Conservation (phyloP, 495 filamentous ascomycete species). For the Hyaloscypha finlandica region DNA sequence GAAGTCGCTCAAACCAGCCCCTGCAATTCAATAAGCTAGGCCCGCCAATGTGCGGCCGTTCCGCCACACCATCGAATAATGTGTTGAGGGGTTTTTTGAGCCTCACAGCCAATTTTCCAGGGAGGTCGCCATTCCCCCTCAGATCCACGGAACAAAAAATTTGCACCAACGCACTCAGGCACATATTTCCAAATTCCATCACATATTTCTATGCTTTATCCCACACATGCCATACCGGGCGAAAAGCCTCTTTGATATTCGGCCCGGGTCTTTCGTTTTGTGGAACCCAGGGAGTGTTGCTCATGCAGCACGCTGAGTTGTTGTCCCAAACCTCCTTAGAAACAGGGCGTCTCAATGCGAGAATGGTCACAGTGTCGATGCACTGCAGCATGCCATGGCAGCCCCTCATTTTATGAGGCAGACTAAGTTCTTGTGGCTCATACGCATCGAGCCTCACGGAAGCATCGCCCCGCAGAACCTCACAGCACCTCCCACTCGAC, state of each 20-base stretch:
- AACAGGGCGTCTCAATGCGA: background rate
- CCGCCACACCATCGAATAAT: background rate
- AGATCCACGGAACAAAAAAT: background rate
- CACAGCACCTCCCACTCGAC: background rate
- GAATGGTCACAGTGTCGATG: background rate
- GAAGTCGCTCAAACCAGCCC: too few species aligned
- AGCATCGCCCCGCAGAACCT: background rate
- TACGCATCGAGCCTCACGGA: background rate
- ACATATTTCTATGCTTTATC: background rate
- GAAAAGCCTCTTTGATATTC: background rate
- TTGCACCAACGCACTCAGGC: background rate
- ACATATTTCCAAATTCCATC: background rate
- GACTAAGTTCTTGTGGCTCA: background rate
- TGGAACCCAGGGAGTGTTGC: background rate
- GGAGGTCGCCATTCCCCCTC: background rate
- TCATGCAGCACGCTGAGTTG: background rate
- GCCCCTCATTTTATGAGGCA: background rate
- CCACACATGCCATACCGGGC: background rate
- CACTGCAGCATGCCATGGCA: background rate
- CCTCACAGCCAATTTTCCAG: background rate
- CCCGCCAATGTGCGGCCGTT: background rate
- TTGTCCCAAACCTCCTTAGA: background rate
- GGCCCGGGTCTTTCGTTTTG: background rate
- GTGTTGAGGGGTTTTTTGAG: background rate
- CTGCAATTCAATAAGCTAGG: too few species aligned